Evolutionary conservation across 2,329 filamentous ascomycete species (phyloP).

Genomic region (Fusarium oxysporum): DNA sequence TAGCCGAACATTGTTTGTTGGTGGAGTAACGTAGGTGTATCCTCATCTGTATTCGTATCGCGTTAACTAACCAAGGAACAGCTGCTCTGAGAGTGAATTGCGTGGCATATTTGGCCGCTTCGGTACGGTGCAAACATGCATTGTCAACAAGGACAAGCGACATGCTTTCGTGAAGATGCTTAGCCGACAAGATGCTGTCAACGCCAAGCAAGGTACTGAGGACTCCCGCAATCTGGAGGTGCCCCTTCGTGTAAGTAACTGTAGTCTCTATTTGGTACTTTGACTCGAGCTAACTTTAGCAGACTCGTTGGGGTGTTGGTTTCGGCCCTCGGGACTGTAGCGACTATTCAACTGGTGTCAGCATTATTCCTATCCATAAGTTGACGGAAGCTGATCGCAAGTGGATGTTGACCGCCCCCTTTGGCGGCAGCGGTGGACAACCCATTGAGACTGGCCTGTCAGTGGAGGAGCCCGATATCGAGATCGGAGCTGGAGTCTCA

Average conservation of each 20-base stretch:
- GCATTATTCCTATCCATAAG: conserved; percentile 90
- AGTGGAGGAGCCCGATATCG: conserved; percentile 97
- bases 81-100: conserved; percentile 83
- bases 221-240: conserved; percentile 77
- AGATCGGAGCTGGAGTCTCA: conserved; percentile 96
- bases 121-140: conserved; percentile 94
- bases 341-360: conserved; percentile 92
- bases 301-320: conserved; percentile 97
- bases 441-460: conserved; percentile 85
- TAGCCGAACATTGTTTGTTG: conserved; percentile 95
- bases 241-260: conserved; percentile 73
- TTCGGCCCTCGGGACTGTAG: conserved; percentile 98
- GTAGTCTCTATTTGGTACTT: neutral
- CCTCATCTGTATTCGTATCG: conserved; percentile 2
- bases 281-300: conserved; percentile 40
- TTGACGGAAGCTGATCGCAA: conserved; percentile 97
- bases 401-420: conserved; percentile 95
- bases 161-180: conserved; percentile 99
- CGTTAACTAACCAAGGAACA: conserved; percentile 52
- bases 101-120: conserved; percentile 83
- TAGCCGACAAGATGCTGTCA: conserved; percentile 84
- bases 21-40: conserved; percentile 83
- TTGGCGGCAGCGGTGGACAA: conserved; percentile 88
- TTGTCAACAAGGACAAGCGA: conserved; percentile 97
- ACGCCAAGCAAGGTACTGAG: conserved; percentile 89